phyloP scores from a whole-genome alignment of 2,329 filamentous ascomycete genomes.

The Beauveria varroae region DNA sequence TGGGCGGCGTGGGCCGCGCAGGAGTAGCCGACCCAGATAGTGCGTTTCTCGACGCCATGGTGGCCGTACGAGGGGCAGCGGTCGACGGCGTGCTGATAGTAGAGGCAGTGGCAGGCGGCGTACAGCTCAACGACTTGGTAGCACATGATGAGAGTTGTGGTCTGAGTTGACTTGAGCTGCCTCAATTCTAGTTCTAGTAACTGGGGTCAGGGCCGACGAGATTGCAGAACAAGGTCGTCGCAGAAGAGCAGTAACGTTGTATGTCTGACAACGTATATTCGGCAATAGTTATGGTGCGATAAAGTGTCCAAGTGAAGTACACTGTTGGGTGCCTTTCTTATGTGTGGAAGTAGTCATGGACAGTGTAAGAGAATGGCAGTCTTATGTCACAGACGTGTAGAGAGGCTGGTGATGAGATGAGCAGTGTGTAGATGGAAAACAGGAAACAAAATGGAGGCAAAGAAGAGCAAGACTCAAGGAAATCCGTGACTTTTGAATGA shows the following conservation, averaged over 20 bases:
- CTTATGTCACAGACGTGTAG: neutral
- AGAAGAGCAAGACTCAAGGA: neutral
- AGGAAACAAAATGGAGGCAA: neutral
- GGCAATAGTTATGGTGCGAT: neutral
- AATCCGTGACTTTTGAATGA: neutral
- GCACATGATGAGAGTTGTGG: constrained; percentile 55
- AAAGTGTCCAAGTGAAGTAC: neutral
- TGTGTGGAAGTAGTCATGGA: neutral
- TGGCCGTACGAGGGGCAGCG: constrained; percentile 70
- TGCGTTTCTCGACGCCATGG: constrained; percentile 65
- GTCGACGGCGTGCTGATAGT: constrained; percentile 81
- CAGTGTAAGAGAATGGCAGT: neutral
- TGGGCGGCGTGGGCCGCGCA: constrained; percentile 50
- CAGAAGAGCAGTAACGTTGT: neutral
- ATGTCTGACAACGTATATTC: neutral
- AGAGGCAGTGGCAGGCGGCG: constrained; percentile 78
- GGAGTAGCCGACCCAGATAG: constrained; percentile 74
- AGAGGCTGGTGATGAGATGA: neutral
- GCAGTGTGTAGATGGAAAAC: neutral
- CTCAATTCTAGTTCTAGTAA: neutral
- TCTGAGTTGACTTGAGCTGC: neutral
- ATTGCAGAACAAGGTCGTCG: neutral
- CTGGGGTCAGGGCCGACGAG: neutral
- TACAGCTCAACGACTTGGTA: constrained; percentile 81
- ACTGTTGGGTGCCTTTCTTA: neutral